These are phyloP conservation scores for Aspergillus awamori DNA, from an alignment of 2,329 filamentous ascomycete genomes.

Conservation along the genomic window DNA sequence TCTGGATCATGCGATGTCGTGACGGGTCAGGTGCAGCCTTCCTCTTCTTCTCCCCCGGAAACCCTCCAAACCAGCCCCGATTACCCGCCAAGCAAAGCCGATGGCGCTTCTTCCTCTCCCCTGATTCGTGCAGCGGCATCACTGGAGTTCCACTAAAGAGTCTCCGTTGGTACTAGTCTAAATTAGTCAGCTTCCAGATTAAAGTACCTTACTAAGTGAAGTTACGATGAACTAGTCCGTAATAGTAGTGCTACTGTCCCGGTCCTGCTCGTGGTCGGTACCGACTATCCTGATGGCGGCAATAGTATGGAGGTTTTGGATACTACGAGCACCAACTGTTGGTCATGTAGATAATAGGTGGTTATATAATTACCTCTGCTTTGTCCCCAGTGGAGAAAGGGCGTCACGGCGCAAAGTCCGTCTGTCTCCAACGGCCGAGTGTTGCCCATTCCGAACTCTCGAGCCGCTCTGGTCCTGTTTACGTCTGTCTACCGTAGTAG, in stretches of 20 bases:
- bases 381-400: not conserved
- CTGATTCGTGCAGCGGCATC: not conserved
- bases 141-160: not conserved
- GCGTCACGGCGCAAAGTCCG: not conserved
- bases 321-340: too few relatives aligned
- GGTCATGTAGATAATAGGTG: too few relatives aligned
- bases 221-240: too few relatives aligned
- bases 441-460: not conserved
- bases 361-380: not conserved
- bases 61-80: not conserved
- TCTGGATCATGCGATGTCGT: constrained; percentile 20
- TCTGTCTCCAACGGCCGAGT: not conserved
- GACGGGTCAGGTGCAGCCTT: constrained; percentile 16
- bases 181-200: not conserved
- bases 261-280: too few relatives aligned
- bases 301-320: too few relatives aligned
- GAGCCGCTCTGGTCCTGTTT: not conserved
- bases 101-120: not conserved
- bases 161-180: not conserved
- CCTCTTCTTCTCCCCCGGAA: not conserved
- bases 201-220: not conserved
- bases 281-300: too few relatives aligned
- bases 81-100: constrained; percentile 3
- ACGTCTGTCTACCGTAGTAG: not conserved
- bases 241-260: too few relatives aligned